A percentile compares a stretch with the other conserved stretches of the same genome.
These are phyloP conservation scores for Heliosperma pusillum DNA, from an alignment of 148 eudicot species.

Conservation along the genomic window DNA sequence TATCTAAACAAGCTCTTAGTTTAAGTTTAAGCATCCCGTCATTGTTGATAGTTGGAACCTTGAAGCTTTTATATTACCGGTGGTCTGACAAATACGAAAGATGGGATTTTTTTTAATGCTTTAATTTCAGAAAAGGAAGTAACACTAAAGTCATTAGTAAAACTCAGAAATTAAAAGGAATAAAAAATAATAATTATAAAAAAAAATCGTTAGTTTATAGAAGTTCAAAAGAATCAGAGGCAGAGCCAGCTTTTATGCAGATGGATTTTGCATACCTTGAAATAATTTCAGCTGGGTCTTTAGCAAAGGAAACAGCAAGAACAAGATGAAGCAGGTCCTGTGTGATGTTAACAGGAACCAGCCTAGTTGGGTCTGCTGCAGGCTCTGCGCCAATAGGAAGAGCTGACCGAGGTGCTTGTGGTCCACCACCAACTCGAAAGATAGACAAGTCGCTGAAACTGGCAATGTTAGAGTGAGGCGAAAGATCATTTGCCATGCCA, in stretches of 20 bases:
- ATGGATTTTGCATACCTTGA: slow-evolving; percentile 51
- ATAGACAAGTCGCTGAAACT: slow-evolving; percentile 69
- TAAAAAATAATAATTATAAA: too few relatives aligned
- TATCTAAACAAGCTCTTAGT: neutral
- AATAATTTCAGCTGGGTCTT: slow-evolving; percentile 75
- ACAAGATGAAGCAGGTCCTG: slow-evolving; percentile 76
- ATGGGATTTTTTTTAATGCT: neutral
- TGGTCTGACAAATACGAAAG: neutral
- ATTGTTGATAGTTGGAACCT: neutral
- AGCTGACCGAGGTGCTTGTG: slow-evolving; percentile 97
- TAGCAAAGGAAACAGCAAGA: slow-evolving; percentile 90
- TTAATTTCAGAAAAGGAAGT: neutral
- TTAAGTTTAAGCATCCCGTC: neutral
- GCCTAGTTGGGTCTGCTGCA: slow-evolving; percentile 78
- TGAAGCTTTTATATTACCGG: neutral
- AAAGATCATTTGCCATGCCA: slow-evolving; percentile 81
- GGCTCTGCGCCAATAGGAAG: slow-evolving; percentile 96
- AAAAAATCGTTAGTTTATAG: neutral
- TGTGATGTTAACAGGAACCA: slow-evolving; percentile 66
- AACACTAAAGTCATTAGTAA: neutral
- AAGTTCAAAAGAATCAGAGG: neutral
- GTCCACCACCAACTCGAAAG: slow-evolving; percentile 87
- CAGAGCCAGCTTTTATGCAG: neutral
- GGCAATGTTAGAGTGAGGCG: slow-evolving; percentile 78
- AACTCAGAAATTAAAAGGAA: neutral